A percentile compares a stretch with the other conserved stretches of the same genome.
These are phyloP conservation scores for Crotalaria pallida DNA, from an alignment of 306 rosid species.

Conservation along the genomic window DNA sequence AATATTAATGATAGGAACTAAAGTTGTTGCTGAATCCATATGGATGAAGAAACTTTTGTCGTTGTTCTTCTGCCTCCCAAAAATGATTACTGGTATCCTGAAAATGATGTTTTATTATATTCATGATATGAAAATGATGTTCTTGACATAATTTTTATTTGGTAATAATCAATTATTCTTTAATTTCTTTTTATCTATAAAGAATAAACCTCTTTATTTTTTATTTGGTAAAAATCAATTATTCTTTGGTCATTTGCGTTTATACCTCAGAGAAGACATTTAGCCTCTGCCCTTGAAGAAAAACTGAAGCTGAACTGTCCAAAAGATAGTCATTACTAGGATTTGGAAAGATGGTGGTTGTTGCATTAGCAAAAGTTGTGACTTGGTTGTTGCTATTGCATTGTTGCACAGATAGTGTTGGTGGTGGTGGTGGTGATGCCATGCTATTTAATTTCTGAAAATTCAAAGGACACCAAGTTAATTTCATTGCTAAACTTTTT, in stretches of 20 bases:
- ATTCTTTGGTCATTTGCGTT: background rate
- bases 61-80: constrained; percentile 73
- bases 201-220: background rate
- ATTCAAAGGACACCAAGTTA: background rate
- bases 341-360: constrained; percentile 27
- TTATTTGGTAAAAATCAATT: background rate
- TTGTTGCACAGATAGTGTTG: constrained; percentile 36
- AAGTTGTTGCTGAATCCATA: constrained; percentile 55
- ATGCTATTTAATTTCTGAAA: constrained; percentile 39
- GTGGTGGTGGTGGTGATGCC: constrained; percentile 31
- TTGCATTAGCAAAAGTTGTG: constrained; percentile 34
- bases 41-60: constrained; percentile 66
- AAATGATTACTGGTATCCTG: constrained; percentile 54
- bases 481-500: background rate
- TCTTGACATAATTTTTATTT: constrained; percentile 2
- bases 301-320: constrained; percentile 40
- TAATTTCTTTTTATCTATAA: no score
- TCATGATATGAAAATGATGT: constrained; percentile 36
- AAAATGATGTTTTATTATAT: constrained; percentile 27
- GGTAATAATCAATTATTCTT: background rate
- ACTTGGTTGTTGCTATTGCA: constrained; percentile 45
- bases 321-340: constrained; percentile 30
- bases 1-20: constrained; percentile 53
- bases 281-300: constrained; percentile 49
- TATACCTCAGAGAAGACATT: constrained; percentile 44